Evolutionary conservation across 805 yeast genomes (phyloP).

Genomic region (Candida golubevii): DNA sequence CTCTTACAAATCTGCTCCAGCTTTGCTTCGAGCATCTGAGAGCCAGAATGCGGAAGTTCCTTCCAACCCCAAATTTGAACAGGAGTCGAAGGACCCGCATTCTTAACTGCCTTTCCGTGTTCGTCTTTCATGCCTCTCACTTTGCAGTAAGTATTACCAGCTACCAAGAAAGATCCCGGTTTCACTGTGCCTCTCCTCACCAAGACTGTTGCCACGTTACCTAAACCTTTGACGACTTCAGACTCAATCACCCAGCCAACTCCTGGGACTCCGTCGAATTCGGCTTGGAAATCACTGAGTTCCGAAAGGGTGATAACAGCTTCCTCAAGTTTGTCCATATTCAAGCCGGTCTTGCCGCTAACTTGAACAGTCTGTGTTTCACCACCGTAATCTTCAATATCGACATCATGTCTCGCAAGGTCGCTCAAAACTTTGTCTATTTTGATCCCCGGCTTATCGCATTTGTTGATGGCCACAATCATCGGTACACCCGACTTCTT

Average conservation of each 20-base stretch:
- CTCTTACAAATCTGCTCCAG: conserved; percentile 72
- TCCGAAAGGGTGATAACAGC: conserved; percentile 84
- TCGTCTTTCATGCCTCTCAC: conserved; percentile 78
- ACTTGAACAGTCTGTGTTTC: conserved; percentile 86
- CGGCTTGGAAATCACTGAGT: conserved; percentile 70
- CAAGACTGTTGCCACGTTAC: conserved; percentile 80
- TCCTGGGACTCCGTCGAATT: conserved; percentile 42
- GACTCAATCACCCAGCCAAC: conserved; percentile 94
- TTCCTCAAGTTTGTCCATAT: conserved; percentile 87
- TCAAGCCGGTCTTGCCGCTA: conserved; percentile 84
- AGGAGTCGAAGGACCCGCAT: conserved; percentile 84
- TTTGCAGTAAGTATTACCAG: conserved; percentile 84
- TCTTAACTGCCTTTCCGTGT: conserved; percentile 53
- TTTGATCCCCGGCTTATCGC: conserved; percentile 75
- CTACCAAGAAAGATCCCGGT: conserved; percentile 69
- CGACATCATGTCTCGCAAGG: conserved; percentile 70
- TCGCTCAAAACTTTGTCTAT: conserved; percentile 76
- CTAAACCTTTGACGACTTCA: conserved; percentile 74
- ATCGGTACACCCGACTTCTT: conserved; percentile 75
- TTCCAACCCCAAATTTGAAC: conserved; percentile 95
- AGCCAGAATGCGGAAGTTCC: conserved; percentile 88
- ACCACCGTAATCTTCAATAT: conserved; percentile 91
- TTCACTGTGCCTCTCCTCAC: conserved; percentile 74
- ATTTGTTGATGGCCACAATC: conserved; percentile 89
- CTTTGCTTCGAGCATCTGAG: conserved; percentile 70